A percentile compares a stretch with the other conserved stretches of the same genome.
Conservation (phyloP, 129 eudicot genomes). For the Pittosporum tobira region DNA sequence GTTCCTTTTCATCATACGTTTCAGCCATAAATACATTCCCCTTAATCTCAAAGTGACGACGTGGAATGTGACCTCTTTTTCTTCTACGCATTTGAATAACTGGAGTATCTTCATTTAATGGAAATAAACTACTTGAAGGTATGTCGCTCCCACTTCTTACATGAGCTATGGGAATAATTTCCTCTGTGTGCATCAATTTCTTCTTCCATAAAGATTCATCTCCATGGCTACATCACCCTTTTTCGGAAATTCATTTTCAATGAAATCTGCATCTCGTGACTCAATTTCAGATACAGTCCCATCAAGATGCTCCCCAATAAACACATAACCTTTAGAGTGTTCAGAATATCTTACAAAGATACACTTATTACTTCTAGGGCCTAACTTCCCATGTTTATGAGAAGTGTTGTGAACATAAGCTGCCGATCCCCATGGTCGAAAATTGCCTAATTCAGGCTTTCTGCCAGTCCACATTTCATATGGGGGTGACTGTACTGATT, state of each 20-base stretch:
- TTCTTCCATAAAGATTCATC: background rate
- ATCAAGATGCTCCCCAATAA: background rate
- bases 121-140: background rate
- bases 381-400: no score
- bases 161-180: no score
- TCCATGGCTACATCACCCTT: background rate
- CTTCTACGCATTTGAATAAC: background rate
- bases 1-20: background rate
- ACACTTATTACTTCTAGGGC: no score
- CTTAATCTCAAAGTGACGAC: background rate
- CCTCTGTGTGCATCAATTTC: background rate
- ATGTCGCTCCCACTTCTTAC: background rate
- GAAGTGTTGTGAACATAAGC: no score
- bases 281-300: no score
- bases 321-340: constrained; percentile 9
- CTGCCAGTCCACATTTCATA: constrained; percentile 8
- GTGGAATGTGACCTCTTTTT: background rate
- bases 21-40: background rate
- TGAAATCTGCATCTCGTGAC: background rate
- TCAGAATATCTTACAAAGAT: no score
- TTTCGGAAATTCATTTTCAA: background rate
- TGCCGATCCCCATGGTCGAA: constrained; percentile 1
- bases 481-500: constrained; percentile 1
- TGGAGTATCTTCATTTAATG: background rate
- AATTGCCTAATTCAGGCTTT: background rate